Percentiles rank a stretch among this genome's conserved stretches.
Evolutionary conservation across 495 filamentous ascomycete species (phyloP).

Genomic region (Astrocystis sublimbata): DNA sequence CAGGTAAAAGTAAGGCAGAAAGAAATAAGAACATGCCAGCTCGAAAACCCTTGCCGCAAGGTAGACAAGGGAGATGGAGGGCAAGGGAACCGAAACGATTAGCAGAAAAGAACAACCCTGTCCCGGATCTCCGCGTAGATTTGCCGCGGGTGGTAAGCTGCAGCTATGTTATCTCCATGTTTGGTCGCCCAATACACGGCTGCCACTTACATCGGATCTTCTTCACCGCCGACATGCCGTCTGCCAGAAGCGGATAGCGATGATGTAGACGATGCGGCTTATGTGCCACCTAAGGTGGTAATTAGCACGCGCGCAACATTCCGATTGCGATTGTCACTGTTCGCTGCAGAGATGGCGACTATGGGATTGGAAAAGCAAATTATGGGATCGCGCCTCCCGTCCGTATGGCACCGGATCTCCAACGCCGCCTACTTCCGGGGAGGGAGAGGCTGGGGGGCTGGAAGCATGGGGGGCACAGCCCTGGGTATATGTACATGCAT

Average conservation of each 20-base stretch:
- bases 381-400: neutral
- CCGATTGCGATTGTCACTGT: too few species aligned
- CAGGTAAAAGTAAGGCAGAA: too few species aligned
- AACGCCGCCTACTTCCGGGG: constrained; percentile 13
- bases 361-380: neutral
- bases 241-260: constrained; percentile 3
- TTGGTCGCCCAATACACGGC: neutral
- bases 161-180: neutral
- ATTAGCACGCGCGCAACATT: too few species aligned
- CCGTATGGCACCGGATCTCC: constrained; percentile 14
- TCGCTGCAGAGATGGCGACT: neutral
- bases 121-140: neutral
- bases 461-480: constrained; percentile 4
- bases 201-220: neutral
- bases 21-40: neutral
- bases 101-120: neutral
- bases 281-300: too few species aligned
- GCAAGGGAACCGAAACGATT: neutral
- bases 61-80: neutral
- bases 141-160: constrained; percentile 12
- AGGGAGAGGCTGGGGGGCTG: neutral
- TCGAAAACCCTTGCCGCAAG: neutral
- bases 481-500: too few species aligned
- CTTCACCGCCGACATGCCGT: neutral
- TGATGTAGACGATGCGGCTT: neutral